These are phyloP conservation scores for Xylaria acuta DNA, from an alignment of 495 filamentous ascomycete genomes.

Conservation along the genomic window DNA sequence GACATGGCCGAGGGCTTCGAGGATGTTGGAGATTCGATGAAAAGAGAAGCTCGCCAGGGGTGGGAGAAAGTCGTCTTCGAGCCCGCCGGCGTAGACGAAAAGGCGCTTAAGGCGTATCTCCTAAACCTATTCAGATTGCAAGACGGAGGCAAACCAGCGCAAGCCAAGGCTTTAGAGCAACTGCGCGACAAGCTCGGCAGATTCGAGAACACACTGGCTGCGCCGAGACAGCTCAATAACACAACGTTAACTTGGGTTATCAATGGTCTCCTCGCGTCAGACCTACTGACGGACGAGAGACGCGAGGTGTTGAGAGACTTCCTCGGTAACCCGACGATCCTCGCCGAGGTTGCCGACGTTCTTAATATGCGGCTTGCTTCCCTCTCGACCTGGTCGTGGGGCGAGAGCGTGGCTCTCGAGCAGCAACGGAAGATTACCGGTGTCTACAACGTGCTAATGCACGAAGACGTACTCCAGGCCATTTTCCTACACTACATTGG, in stretches of 20 bases:
- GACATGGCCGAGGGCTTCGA: slow-evolving; percentile 50
- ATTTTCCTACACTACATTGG: slow-evolving; percentile 72
- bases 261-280: slow-evolving; percentile 59
- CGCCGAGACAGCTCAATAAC: slow-evolving; percentile 49
- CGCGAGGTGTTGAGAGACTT: slow-evolving; percentile 64
- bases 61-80: slow-evolving; percentile 69
- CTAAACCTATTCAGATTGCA: slow-evolving; percentile 55
- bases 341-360: slow-evolving; percentile 68
- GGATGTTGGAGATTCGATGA: slow-evolving; percentile 51
- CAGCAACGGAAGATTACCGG: slow-evolving; percentile 69
- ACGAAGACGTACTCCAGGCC: slow-evolving; percentile 70
- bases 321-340: slow-evolving; percentile 59
- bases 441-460: slow-evolving; percentile 66
- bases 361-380: slow-evolving; percentile 70
- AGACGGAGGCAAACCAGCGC: slow-evolving; percentile 37
- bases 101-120: slow-evolving; percentile 58
- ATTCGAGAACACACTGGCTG: slow-evolving; percentile 53
- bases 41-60: slow-evolving; percentile 51
- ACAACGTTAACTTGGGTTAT: slow-evolving; percentile 57
- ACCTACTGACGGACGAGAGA: slow-evolving; percentile 67
- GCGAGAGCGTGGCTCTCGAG: slow-evolving; percentile 59
- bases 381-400: slow-evolving; percentile 68
- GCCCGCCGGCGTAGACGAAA: slow-evolving; percentile 51
- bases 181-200: slow-evolving; percentile 51
- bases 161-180: slow-evolving; percentile 48